These are phyloP conservation scores for Entelexis paramagnoliae DNA, from an alignment of 1,139 yeast genomes.

Conservation along the genomic window DNA sequence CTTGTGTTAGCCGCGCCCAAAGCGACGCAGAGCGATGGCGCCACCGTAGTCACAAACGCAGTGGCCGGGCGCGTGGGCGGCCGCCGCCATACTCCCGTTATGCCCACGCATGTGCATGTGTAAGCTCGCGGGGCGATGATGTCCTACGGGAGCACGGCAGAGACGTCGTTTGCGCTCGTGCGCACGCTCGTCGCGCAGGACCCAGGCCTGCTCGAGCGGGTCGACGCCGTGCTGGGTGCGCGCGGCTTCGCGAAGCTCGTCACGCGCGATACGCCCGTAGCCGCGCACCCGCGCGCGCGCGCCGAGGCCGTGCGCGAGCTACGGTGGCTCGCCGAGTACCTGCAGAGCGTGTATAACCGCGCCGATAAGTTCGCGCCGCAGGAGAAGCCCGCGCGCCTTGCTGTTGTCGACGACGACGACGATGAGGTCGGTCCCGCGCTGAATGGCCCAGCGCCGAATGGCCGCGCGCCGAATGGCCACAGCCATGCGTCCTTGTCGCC, in stretches of 20 bases:
- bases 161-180: conserved; percentile 13
- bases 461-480: too few relatives aligned
- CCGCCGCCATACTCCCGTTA: too few relatives aligned
- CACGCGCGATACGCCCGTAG: background rate
- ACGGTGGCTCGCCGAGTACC: conserved; percentile 12
- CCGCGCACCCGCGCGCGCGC: background rate
- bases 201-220: background rate
- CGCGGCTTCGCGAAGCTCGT: conserved; percentile 9
- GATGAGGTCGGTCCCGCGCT: background rate
- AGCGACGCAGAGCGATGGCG: too few relatives aligned
- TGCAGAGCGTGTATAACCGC: conserved; percentile 9
- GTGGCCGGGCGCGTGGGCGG: too few relatives aligned
- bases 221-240: conserved; percentile 7
- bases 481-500: too few relatives aligned
- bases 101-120: too few relatives aligned
- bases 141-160: conserved; percentile 14
- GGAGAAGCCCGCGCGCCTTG: background rate
- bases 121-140: conserved; percentile 7
- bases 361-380: conserved; percentile 3
- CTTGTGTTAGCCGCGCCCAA: too few relatives aligned
- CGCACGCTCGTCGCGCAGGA: conserved; percentile 9
- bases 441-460: too few relatives aligned
- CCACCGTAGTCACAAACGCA: too few relatives aligned
- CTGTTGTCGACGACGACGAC: background rate
- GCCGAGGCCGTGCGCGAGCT: conserved; percentile 14